These are phyloP conservation scores for Talaromyces nanjingensis DNA, from an alignment of 495 filamentous ascomycete species.

Conservation along the genomic window DNA sequence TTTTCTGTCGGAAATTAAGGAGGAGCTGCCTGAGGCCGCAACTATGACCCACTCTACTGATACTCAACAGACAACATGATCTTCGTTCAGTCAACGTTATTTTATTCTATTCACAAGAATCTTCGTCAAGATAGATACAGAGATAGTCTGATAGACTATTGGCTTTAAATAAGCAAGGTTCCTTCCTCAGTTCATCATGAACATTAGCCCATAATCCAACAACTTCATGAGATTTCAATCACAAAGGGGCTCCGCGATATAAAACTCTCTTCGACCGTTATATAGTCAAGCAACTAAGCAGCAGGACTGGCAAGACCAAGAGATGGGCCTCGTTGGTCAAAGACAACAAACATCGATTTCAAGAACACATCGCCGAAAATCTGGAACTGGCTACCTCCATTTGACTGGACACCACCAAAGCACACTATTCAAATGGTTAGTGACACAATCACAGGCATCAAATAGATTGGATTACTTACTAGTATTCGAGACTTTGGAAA, in stretches of 20 bases:
- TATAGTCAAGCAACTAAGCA: not conserved
- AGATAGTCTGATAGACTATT: not conserved
- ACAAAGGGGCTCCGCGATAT: not conserved
- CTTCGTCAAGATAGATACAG: not conserved
- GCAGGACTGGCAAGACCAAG: constrained; percentile 28
- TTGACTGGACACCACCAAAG: constrained; percentile 66
- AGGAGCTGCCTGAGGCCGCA: not conserved
- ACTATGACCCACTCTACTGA: not conserved
- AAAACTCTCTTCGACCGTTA: not conserved
- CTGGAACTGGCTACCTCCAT: constrained; percentile 47
- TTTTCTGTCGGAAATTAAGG: not conserved
- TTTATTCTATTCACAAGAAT: not conserved
- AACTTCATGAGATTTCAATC: not conserved
- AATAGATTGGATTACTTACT: not conserved
- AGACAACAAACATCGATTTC: constrained; percentile 72
- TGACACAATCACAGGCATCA: constrained; percentile 23
- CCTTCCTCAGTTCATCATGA: not conserved
- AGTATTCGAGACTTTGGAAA: constrained; percentile 33
- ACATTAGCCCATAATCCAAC: not conserved
- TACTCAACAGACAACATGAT: not conserved
- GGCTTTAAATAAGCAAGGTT: not conserved
- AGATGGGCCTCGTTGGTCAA: constrained; percentile 51
- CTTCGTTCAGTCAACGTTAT: not conserved
- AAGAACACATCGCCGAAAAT: constrained; percentile 79
- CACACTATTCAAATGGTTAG: constrained; percentile 41